These are phyloP conservation scores for Brassica hybrid DNA, from an alignment of 441 rosid species.

Conservation along the genomic window DNA sequence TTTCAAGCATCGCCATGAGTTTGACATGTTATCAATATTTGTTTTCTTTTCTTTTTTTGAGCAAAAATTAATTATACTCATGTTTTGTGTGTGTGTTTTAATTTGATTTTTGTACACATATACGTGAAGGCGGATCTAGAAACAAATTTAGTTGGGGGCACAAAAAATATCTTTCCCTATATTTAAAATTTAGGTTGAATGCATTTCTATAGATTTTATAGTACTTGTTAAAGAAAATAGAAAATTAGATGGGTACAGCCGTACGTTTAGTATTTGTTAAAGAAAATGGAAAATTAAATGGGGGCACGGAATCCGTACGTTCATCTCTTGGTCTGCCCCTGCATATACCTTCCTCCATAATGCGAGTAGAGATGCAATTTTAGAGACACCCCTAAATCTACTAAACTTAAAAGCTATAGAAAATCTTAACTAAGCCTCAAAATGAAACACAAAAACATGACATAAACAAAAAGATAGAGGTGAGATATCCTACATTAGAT, in stretches of 20 bases:
- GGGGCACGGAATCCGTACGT: too few relatives aligned
- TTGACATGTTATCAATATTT: slow-evolving; percentile 19
- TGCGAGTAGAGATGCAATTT: not conserved
- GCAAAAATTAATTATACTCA: not conserved
- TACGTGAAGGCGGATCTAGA: too few relatives aligned
- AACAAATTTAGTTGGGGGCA: too few relatives aligned
- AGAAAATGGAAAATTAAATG: too few relatives aligned
- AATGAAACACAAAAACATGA: not conserved
- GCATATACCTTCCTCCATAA: not conserved
- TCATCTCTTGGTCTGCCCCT: too few relatives aligned
- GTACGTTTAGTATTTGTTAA: too few relatives aligned
- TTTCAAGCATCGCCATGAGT: slow-evolving; percentile 21
- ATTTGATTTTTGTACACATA: not conserved
- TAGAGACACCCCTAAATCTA: not conserved
- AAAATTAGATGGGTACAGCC: too few relatives aligned
- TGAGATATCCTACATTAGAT: not conserved
- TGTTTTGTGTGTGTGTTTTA: not conserved
- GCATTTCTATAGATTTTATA: too few relatives aligned
- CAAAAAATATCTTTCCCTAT: too few relatives aligned
- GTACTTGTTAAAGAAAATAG: too few relatives aligned
- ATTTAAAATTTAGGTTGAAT: too few relatives aligned
- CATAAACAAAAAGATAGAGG: not conserved
- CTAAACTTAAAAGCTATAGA: not conserved
- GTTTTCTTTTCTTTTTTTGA: not conserved
- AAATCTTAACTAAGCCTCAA: not conserved